Percentiles rank a stretch among this genome's conserved stretches.
Conservation (phyloP, 2,329 filamentous ascomycete species). For the Colletotrichum sansevieriae region DNA sequence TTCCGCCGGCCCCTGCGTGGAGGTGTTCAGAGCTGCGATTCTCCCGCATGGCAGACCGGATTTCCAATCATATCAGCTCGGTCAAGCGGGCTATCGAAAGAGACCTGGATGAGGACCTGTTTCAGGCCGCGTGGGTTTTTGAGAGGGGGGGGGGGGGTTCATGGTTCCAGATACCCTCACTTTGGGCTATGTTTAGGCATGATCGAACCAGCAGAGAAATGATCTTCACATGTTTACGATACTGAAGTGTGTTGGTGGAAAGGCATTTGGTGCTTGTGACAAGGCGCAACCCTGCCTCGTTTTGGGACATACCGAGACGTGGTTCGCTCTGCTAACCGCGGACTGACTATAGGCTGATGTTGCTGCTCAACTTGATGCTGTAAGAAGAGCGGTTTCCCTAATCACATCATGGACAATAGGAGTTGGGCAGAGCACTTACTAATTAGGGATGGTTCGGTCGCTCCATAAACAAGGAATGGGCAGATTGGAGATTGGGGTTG, state of each 20-base stretch:
- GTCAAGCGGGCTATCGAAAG: slow-evolving; percentile 6
- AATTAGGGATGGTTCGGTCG: not conserved
- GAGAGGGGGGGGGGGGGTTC: not conserved
- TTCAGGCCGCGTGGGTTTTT: not conserved
- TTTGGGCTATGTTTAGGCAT: not conserved
- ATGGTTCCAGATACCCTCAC: no score
- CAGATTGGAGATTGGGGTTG: no score
- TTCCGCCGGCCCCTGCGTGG: slow-evolving; percentile 7
- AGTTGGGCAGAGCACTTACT: not conserved
- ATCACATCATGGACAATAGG: slow-evolving; percentile 3
- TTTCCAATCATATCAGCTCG: slow-evolving; percentile 20
- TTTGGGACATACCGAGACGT: slow-evolving; percentile 15
- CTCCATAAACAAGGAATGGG: not conserved
- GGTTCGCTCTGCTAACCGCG: not conserved
- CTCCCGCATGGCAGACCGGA: slow-evolving; percentile 15
- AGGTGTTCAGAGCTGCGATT: slow-evolving; percentile 10
- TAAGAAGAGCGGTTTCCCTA: not conserved
- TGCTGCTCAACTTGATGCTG: not conserved
- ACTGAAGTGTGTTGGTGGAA: not conserved
- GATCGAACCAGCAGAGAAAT: not conserved
- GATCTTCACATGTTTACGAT: slow-evolving; percentile 13
- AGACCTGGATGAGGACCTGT: not conserved
- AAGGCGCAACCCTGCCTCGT: slow-evolving; percentile 14
- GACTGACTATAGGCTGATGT: not conserved
- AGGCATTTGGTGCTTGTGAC: slow-evolving; percentile 12